phyloP scores from a whole-genome alignment of 2,329 filamentous ascomycete species.

The Aspergillus puulaauensis region DNA sequence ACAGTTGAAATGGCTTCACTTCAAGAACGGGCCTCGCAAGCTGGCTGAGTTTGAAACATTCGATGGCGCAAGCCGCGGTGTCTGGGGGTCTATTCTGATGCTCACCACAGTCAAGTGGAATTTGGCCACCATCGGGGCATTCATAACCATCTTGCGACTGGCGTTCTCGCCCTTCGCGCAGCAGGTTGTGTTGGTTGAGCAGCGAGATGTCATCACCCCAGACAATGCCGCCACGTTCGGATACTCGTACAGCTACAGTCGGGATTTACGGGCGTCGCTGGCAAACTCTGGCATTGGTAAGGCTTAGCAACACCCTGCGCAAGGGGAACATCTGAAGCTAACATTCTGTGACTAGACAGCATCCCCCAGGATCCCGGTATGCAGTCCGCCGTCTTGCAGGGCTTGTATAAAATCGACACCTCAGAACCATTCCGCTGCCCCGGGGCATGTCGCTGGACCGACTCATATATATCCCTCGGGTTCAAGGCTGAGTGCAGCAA shows the following conservation, averaged over 20 bases:
- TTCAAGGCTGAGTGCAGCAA: slow-evolving; percentile 15
- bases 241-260: slow-evolving; percentile 12
- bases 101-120: slow-evolving; percentile 12
- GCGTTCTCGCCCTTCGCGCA: slow-evolving; percentile 16
- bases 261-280: neutral
- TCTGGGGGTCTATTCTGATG: slow-evolving; percentile 13
- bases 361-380: slow-evolving; percentile 15
- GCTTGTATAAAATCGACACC: slow-evolving; percentile 12
- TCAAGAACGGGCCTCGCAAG: slow-evolving; percentile 10
- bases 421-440: slow-evolving; percentile 15
- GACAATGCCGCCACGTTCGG: slow-evolving; percentile 7
- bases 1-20: slow-evolving; percentile 19
- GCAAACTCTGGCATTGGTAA: neutral
- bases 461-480: slow-evolving; percentile 16
- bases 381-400: slow-evolving; percentile 16
- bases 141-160: slow-evolving; percentile 16
- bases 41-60: slow-evolving; percentile 16
- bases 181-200: slow-evolving; percentile 14
- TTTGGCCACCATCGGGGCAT: slow-evolving; percentile 16
- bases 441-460: slow-evolving; percentile 13
- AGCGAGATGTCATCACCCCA: slow-evolving; percentile 8
- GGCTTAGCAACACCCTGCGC: neutral
- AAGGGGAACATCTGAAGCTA: neutral
- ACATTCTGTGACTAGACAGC: neutral
- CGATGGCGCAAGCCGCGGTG: slow-evolving; percentile 17